Evolutionary conservation across 148 eudicot genomes (phyloP), one percentile per base, ranked within the genome.

Genomic region (Arbutus unedo): DNA sequence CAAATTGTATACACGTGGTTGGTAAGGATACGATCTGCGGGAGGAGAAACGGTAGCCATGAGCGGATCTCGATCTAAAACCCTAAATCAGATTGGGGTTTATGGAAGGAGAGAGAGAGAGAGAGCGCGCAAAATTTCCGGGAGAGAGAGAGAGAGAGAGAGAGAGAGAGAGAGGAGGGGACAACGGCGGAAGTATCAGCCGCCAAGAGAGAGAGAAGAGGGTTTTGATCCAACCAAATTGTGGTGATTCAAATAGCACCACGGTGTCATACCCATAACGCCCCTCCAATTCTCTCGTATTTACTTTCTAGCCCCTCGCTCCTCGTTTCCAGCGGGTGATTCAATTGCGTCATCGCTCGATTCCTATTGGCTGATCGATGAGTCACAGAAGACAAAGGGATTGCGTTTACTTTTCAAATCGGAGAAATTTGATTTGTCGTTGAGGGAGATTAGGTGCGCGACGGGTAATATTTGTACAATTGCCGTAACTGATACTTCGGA

Each of bases 1-100:
- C 15, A 78, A 76, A 51, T 25, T n/a, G 23, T n/a, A 76, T 38
- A 49, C 38, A 31, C 38, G 38, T 4, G 60, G 19, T 14, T 2
- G 18, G 55, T 71, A 88, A 90, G 92, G 93, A 87, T 86, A 90
- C 90, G 93, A 89, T 90, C 91, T 67, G 93, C 85, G 9, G 92
- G 87, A 76, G 93, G 84, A 84, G 89, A 90, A 73, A 87, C 91
- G 76, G 93, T 43, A 15, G 96, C 96, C 96, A 93, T 93, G 88
- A 77, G 21, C 74, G 85, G 86, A 87, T 74, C 88, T 25, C 43
- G 72, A 76, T 45, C 70, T 55, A n/a, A 81, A 81, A 81, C 70
- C 78, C 78, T 71, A n/a, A 71, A 43, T 50, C 62, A 8, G 43
- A 43, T 10, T 1, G 64, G 67, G 53, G 84, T 45, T 14, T 43